Evolutionary conservation across 179 eudicot genomes (phyloP).

Genomic region (Silene noctiflora): DNA sequence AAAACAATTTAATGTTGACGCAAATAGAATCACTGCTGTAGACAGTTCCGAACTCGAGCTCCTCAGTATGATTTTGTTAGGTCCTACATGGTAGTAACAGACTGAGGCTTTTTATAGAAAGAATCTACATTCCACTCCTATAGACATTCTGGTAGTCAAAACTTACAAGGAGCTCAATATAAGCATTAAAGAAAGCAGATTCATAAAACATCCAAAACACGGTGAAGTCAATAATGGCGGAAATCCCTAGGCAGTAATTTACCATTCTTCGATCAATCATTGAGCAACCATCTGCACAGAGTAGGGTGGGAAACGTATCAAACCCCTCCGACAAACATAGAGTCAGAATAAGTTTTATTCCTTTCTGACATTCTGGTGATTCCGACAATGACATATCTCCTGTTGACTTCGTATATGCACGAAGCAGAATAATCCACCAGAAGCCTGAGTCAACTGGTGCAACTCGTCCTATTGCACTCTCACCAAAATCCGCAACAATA

Average conservation of each 20-base stretch:
- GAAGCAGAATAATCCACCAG: constrained; percentile 96
- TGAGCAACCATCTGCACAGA: constrained; percentile 95
- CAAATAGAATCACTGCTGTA: neutral
- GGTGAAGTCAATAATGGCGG: neutral
- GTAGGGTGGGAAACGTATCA: constrained; percentile 85
- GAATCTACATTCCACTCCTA: neutral
- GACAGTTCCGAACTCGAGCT: neutral
- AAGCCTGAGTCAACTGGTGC: constrained; percentile 98
- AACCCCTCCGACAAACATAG: constrained; percentile 89
- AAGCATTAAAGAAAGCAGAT: neutral
- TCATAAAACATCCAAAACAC: neutral
- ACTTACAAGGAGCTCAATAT: too few relatives aligned
- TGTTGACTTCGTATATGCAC: constrained; percentile 93
- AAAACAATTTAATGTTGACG: neutral
- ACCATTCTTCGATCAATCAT: constrained; percentile 99
- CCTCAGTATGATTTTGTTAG: too few relatives aligned
- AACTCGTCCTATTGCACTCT: constrained; percentile 95
- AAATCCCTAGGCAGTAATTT: constrained; percentile 21
- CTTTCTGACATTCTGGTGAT: constrained; percentile 95
- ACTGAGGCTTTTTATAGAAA: too few relatives aligned
- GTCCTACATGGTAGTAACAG: too few relatives aligned
- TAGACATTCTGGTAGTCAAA: neutral
- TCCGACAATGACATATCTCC: constrained; percentile 84
- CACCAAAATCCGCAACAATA: constrained; percentile 86
- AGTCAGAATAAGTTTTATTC: constrained; percentile 75